These are phyloP conservation scores for Mortierella claussenii DNA, from an alignment of 192 early-diverging fungal species.

Conservation along the genomic window DNA sequence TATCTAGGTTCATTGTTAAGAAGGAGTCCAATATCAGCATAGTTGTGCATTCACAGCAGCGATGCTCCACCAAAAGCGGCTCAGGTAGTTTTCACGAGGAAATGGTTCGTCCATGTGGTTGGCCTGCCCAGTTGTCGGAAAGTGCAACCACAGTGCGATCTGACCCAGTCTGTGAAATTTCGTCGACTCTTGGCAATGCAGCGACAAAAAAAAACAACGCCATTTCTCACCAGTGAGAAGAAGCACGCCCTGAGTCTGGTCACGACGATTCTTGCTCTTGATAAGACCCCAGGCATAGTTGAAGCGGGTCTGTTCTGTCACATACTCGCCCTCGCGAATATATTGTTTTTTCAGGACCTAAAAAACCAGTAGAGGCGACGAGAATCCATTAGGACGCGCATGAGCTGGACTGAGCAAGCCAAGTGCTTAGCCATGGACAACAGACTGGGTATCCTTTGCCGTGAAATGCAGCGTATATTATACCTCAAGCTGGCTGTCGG, in stretches of 20 bases:
- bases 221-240: constrained; percentile 71
- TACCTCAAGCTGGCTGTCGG: constrained; percentile 52
- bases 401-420: too few species aligned
- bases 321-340: constrained; percentile 72
- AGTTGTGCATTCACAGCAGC: too few species aligned
- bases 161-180: too few species aligned
- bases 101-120: too few species aligned
- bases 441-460: too few species aligned
- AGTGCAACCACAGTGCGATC: too few species aligned
- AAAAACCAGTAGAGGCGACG: too few species aligned
- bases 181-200: constrained; percentile 25
- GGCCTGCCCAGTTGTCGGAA: too few species aligned
- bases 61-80: neutral
- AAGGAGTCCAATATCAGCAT: too few species aligned
- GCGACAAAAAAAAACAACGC: neutral
- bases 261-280: constrained; percentile 69
- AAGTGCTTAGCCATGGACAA: too few species aligned
- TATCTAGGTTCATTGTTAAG: constrained; percentile 74
- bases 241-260: constrained; percentile 82
- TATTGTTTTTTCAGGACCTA: constrained; percentile 78
- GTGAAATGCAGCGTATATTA: too few species aligned
- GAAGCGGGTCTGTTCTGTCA: constrained; percentile 92
- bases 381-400: too few species aligned
- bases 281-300: constrained; percentile 96
- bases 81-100: neutral